Percentiles rank a stretch among this genome's conserved stretches.
Conservation (phyloP, 495 filamentous ascomycete species). For the Evernia prunastri region DNA sequence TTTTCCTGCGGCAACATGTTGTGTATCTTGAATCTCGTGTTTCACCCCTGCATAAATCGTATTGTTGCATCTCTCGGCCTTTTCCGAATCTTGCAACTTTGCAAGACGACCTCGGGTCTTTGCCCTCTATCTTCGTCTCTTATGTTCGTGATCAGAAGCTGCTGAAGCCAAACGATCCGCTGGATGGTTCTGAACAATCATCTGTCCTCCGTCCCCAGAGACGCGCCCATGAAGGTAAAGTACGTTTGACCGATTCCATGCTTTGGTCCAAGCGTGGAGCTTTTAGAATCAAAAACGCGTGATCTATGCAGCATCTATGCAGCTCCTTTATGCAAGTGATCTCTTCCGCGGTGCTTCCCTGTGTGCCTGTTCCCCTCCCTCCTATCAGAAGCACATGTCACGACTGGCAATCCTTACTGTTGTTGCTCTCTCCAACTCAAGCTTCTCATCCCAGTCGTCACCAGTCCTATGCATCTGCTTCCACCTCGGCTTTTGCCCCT, state of each 20-base stretch:
- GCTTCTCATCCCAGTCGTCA: neutral
- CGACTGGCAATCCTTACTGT: neutral
- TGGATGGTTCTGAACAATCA: neutral
- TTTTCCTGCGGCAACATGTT: neutral
- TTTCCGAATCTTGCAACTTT: neutral
- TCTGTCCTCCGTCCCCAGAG: neutral
- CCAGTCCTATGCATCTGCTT: neutral
- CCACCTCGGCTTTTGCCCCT: neutral
- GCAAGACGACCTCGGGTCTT: neutral
- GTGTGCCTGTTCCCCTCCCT: neutral
- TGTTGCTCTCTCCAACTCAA: neutral
- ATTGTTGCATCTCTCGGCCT: neutral
- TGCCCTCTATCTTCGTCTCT: neutral
- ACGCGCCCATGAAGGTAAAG: neutral
- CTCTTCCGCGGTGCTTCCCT: neutral
- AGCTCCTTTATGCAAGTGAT: neutral
- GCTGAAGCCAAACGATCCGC: neutral
- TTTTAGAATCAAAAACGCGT: no score
- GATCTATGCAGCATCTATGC: neutral
- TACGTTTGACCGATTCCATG: neutral
- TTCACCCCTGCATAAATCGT: constrained; percentile 1
- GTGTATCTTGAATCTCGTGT: neutral
- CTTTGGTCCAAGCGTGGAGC: no score
- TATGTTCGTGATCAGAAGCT: neutral
- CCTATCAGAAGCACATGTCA: neutral